Conservation (phyloP, 2,329 filamentous ascomycete genomes). For the Nannizzia gypsea region DNA sequence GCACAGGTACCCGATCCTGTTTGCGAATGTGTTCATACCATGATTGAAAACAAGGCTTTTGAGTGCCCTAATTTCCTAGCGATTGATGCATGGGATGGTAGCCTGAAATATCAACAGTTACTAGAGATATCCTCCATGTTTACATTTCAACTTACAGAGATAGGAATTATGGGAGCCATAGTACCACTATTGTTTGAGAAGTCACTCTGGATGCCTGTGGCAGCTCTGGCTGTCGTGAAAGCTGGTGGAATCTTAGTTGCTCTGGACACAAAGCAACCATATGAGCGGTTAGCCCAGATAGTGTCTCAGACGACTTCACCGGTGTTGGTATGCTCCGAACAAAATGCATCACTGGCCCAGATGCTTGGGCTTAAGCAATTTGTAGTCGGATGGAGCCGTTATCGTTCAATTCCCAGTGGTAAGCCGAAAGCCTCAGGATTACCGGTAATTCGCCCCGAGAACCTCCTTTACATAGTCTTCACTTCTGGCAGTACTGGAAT, state of each 20-base stretch:
- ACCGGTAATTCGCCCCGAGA: slow-evolving; percentile 10
- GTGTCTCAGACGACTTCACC: slow-evolving; percentile 11
- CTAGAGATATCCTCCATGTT: slow-evolving; percentile 16
- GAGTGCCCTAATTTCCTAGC: slow-evolving; percentile 10
- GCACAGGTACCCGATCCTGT: slow-evolving; percentile 12
- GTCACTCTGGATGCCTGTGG: slow-evolving; percentile 22
- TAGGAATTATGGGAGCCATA: slow-evolving; percentile 20
- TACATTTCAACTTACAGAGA: slow-evolving; percentile 18
- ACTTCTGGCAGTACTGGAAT: slow-evolving; percentile 55
- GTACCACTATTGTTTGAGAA: slow-evolving; percentile 23
- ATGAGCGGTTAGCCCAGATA: slow-evolving; percentile 24
- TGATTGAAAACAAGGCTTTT: background rate
- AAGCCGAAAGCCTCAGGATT: background rate
- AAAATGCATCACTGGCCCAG: background rate
- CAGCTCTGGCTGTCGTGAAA: slow-evolving; percentile 20
- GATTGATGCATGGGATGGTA: slow-evolving; percentile 16
- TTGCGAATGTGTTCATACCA: background rate
- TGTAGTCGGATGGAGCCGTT: background rate
- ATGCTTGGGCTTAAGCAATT: background rate
- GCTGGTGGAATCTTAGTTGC: slow-evolving; percentile 21
- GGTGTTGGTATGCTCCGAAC: slow-evolving; percentile 8
- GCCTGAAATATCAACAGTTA: slow-evolving; percentile 12
- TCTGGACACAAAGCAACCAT: slow-evolving; percentile 20
- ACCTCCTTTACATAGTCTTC: slow-evolving; percentile 43
- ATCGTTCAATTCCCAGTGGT: background rate